These are phyloP conservation scores for Ophiostoma tasmaniense DNA, from an alignment of 2,329 filamentous ascomycete genomes.

Conservation along the genomic window DNA sequence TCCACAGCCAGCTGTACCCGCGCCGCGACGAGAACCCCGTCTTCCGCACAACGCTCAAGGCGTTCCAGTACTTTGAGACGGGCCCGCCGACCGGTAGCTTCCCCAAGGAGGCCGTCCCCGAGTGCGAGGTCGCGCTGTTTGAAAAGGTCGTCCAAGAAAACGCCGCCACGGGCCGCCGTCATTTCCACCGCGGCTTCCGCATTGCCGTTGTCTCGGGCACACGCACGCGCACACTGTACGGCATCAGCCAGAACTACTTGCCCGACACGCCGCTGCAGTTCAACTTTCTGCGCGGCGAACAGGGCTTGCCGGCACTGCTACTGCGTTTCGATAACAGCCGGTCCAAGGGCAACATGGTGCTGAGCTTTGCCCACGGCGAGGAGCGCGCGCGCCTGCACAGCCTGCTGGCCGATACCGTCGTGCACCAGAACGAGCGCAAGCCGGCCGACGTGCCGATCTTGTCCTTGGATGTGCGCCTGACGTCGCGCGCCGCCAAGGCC, in stretches of 20 bases:
- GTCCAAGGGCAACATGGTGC: conserved; percentile 60
- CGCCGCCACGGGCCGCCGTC: conserved; percentile 63
- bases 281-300: conserved; percentile 64
- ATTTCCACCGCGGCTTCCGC: conserved; percentile 70
- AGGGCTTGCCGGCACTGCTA: conserved; percentile 59
- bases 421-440: conserved; percentile 60
- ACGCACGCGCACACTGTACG: conserved; percentile 67
- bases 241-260: conserved; percentile 61
- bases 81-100: conserved; percentile 62
- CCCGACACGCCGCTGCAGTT: conserved; percentile 65
- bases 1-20: conserved; percentile 62
- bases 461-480: conserved; percentile 35
- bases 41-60: conserved; percentile 60
- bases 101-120: conserved; percentile 61
- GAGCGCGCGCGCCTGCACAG: conserved; percentile 65
- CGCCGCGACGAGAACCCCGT: conserved; percentile 60
- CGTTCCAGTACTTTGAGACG: conserved; percentile 75
- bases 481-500: conserved; percentile 38
- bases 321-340: conserved; percentile 61
- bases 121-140: conserved; percentile 67
- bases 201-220: conserved; percentile 70
- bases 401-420: conserved; percentile 62
- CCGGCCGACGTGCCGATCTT: conserved; percentile 60
- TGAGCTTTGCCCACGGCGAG: conserved; percentile 67
- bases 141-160: conserved; percentile 60